Base-by-base conservation (phyloP, 2,329 filamentous ascomycete genomes). In the Juglanconis sp. region DNA sequence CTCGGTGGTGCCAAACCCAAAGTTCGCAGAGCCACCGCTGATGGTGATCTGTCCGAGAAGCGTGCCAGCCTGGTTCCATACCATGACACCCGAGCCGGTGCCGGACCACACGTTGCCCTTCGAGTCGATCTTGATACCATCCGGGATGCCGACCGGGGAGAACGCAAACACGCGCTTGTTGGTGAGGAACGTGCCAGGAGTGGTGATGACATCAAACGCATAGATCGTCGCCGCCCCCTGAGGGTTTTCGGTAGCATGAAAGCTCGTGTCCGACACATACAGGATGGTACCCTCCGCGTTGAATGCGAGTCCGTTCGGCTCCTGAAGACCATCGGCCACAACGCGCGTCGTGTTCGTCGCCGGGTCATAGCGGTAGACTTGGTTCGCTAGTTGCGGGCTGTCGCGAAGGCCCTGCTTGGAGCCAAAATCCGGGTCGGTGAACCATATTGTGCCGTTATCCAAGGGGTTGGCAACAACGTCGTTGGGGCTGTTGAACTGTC, bases 341-440 rank as follows among this genome's bases (percentile, higher is more conserved):
- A 73, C 77, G 15, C 77, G 72, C 5, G 79, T 68, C 0, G 73
- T 71, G 13, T 72, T 72, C 15, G 68, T 75, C 0, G 65, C 56
- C 0, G 77, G 73, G 52, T 80, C 73, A 55, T 75, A 79, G 15
- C 79, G 73, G 66, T 82, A 83, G 3, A 82, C 79, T 53, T 78
- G 76, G 56, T 71, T 75, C 0, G 79, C 79, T 7, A 83, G 57
- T 50, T 69, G 68, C 1, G 79, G 77, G 5, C 67, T 65, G 7
- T 73, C 74, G 8, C 79, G 72, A 64, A 80, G 77, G 5, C 76
- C 73, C 64, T 81, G 78, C 54, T 77, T 72, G 34, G 70, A 74
- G 13, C 79, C 81, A 66, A 82, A 82, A 10, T 73, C 69, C 1
- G 79, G 77, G 65, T 81, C 79, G 0, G 79, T 81, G 65, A 81